Conservation (phyloP, 495 filamentous ascomycete species). For the Podospora didyma region DNA sequence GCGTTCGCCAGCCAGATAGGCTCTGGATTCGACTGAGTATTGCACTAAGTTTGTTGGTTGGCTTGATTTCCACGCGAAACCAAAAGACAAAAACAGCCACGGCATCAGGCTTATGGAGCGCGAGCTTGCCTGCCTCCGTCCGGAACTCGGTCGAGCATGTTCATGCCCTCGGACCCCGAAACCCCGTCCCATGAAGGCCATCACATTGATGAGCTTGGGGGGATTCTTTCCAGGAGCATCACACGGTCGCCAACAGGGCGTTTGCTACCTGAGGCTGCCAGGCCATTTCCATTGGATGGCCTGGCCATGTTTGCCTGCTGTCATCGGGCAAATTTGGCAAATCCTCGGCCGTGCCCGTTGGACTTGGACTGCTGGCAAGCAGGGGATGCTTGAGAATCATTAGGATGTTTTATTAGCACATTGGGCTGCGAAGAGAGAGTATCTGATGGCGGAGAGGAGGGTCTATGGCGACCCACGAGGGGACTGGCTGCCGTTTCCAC, state of each 20-base stretch:
- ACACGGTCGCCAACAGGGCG: background rate
- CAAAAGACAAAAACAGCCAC: constrained; percentile 11
- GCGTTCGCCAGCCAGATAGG: constrained; percentile 94
- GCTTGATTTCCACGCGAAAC: constrained; percentile 15
- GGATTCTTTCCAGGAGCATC: constrained; percentile 9
- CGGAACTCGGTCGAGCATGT: constrained; percentile 14
- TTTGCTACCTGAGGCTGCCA: background rate
- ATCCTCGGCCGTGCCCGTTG: constrained; percentile 2
- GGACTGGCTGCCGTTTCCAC: background rate
- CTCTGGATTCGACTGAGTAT: constrained; percentile 76
- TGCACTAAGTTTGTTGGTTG: constrained; percentile 2
- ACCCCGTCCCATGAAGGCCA: constrained; percentile 2
- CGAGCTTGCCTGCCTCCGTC: constrained; percentile 9
- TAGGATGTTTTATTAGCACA: constrained; percentile 13
- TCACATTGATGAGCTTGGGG: constrained; percentile 5
- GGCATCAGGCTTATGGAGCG: constrained; percentile 5
- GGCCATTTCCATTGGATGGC: background rate
- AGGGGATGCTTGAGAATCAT: constrained; percentile 8
- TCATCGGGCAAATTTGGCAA: constrained; percentile 1
- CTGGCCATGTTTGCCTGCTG: background rate
- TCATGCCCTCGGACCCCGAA: constrained; percentile 9
- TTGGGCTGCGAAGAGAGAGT: background rate
- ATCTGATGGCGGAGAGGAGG: background rate
- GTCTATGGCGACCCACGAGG: background rate
- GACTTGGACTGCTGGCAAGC: constrained; percentile 6